Percentiles rank a stretch among this genome's conserved stretches.
phyloP scores from a whole-genome alignment of 805 yeast genomes.

The Schwanniomyces pseudopolymorphus region DNA sequence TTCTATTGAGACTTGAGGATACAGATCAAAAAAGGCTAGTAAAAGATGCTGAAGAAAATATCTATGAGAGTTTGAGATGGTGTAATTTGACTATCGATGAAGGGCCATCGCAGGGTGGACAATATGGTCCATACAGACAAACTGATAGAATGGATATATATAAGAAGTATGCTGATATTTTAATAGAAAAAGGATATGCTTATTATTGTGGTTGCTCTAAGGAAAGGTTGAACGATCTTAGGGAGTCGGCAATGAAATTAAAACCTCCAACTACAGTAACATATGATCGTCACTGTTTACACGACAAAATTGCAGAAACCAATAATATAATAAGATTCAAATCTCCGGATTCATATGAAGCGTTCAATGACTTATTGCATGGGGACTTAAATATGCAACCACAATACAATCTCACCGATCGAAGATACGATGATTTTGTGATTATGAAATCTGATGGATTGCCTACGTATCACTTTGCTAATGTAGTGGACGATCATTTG shows the following conservation, averaged over 20 bases:
- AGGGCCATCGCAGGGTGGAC: conserved; percentile 65
- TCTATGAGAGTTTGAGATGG: conserved; percentile 76
- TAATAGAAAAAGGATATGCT: conserved; percentile 69
- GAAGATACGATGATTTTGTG: conserved; percentile 86
- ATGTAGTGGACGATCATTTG: conserved; percentile 89
- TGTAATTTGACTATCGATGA: conserved; percentile 77
- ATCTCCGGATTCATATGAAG: conserved; percentile 70
- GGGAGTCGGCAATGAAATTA: conserved; percentile 70
- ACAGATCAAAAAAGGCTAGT: conserved; percentile 84
- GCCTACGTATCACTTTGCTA: conserved; percentile 97
- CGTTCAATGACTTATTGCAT: conserved; percentile 71
- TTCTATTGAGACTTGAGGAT: conserved; percentile 83
- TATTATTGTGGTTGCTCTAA: conserved; percentile 86
- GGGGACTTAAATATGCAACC: conserved; percentile 78
- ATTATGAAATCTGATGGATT: conserved; percentile 88
- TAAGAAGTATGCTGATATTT: conserved; percentile 50
- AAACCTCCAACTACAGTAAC: conserved; percentile 90
- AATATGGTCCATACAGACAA: conserved; percentile 78
- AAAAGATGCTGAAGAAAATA: conserved; percentile 77
- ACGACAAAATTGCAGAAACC: conserved; percentile 28
- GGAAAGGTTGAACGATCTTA: conserved; percentile 64
- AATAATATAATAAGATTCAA: conserved; percentile 63
- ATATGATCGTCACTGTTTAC: conserved; percentile 80
- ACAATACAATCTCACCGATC: conserved; percentile 66
- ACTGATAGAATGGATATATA: conserved; percentile 76